Base-by-base conservation (phyloP, 352 stramenopile species). In the Peronospora tabacina region DNA sequence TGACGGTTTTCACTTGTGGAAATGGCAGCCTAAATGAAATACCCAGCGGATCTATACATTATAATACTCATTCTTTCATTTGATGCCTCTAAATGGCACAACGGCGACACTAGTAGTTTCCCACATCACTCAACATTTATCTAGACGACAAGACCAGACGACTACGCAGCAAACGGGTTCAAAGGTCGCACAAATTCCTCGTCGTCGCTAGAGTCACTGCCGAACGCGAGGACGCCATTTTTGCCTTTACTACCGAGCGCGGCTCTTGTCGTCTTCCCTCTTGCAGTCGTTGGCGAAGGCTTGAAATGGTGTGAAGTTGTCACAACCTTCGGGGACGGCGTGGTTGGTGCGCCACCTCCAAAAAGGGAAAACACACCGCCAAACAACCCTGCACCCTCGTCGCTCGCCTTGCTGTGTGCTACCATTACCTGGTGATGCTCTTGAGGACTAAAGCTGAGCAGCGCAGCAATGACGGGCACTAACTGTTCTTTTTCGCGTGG, bases 331-430 rank as follows among this genome's bases (percentile, higher is more conserved):
- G 75, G 71, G 0, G 61, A 44, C 6, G 75, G 57, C 2, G 68
- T 35, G 5, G 66, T 41, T 0, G 61, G 22, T 6, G 56, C 51
- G 34, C 50, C 50, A 7, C 63, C 66, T 22, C 75, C 70, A 45
- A 87, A 91, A 17, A 88, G 63, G 5, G 81, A 90, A 34, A 86
- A 87, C 17, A 91, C 75, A 19, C 78, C 71, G 15, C 81, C 76
- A 7, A 91, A 64, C 2, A 91, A 40, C 0, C 80, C 72, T 5
- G 62, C 45, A 35, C 48, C 57, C 10, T 76, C 63, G 11, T 77
- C 66, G 37, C 72, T 62, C 19, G 52, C 46, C 40, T 63, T 61
- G 39, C 58, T 36, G 37, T 81, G 61, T 13, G 59, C 67, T 13
- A 76, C 60, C 54, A 68, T 60, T 38, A 85, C 71, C 30, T 75